Evolutionary conservation across 495 filamentous ascomycete species (phyloP), one percentile per base, ranked within the genome.

Genomic region (Penicillium atrosanguineum): DNA sequence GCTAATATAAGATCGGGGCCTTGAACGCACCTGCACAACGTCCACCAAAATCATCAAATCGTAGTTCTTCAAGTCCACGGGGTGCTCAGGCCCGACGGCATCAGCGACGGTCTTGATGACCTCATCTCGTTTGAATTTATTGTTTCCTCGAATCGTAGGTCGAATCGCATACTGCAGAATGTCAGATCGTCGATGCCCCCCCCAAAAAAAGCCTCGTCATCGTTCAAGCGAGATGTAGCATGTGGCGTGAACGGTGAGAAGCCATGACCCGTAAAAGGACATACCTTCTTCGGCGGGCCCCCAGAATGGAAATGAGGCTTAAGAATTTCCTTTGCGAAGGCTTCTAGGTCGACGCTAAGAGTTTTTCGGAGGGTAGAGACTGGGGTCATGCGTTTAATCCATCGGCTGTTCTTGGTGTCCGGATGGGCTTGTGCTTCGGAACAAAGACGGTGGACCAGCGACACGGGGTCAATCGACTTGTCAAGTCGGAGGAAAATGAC

Each of bases 1-100:
- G 20, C 15, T 28, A 16, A 8, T 11, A 15, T 28, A 18, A 18
- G 6, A 39, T 8, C 19, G 18, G 4, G 14, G n/a, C 6, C 16
- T 1, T 5, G 16, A 39, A 70, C 82, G 65, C 76, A 95, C 93
- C 81, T 94, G 86, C 67, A 88, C 93, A 19, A 99, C 77, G 60
- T 95, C 89, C 29, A 98, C 85, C 34, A 97, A 70, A 58, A 99
- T 91, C 26, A 94, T 79, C 55, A 88, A 74, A 69, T 97, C 91
- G 28, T 90, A 91, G 23, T 82, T 79, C 28, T 76, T 87, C 19
- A 99, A 78, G 65, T 96, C 85, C 47, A 97, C 94, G 19, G 83
- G 87, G 65, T 97, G 95, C 29, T 78, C 72, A 8, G 74, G 64
- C 0, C 87, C 87, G 21, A 89, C 85, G 12, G 75, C 69, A 29